Base-by-base conservation (phyloP, 495 filamentous ascomycete genomes). In the Neurospora cerealis region DNA sequence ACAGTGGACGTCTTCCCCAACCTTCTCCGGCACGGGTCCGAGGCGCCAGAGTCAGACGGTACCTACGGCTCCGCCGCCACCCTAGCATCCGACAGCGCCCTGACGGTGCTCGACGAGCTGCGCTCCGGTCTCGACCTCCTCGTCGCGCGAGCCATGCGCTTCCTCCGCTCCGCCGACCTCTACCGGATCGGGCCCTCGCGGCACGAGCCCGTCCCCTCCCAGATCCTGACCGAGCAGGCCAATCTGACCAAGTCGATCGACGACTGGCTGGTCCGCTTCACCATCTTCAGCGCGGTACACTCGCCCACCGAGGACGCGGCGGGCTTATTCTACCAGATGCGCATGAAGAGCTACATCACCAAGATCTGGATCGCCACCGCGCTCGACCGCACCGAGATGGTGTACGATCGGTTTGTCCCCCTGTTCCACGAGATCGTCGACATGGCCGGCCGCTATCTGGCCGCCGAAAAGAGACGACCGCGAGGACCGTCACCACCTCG, bases 91-190 rank as follows among this genome's bases (percentile, higher is more conserved):
- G 60, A 48, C 10, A 69, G 76, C 32, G 78, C 78, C 11, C 77
- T 77, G 36, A 76, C 73, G 13, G 77, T 73, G 19, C 36, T 80
- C 13, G 79, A 81, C 39, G 75, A 74, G 17, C 70, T 44, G 5
- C 74, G 76, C 3, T 73, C 74, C 24, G 75, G 75, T 24, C 24
- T 82, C 13, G 80, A 83, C 62, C 73, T 79, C n/a, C 69, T 83
- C 39, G 71, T 79, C 40, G 74, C 77, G 48, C 72, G 78, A 5
- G 74, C 74, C 3, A 60, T 83, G 15, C 75, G 73, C 21, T 70
- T 83, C 13, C 71, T 82, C 17, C 77, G 82, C 3, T 36, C 71
- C 1, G 75, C 74, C 19, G 82, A 82, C 62, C 34, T 71, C 7
- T 79, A 75, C 72, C 73, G 77, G 15, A 69, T 76, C 24, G 79